Evolutionary conservation across 345 rosid species (phyloP).

Genomic region (Sapria himalayana): DNA sequence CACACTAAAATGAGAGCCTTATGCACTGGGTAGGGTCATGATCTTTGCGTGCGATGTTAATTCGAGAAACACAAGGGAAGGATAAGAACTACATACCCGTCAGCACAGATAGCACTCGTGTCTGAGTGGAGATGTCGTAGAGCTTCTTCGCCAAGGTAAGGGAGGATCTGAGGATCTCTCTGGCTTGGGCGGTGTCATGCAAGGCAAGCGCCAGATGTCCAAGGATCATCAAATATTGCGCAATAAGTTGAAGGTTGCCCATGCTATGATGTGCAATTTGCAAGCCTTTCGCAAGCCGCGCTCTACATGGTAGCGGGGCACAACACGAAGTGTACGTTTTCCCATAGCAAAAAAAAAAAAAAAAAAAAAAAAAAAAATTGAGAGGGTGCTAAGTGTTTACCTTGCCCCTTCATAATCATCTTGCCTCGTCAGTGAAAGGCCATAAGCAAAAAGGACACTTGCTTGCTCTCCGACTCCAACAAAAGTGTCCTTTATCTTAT

Average conservation of each 20-base stretch:
- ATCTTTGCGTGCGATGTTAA: too few relatives aligned
- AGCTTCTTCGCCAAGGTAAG: conserved; percentile 84
- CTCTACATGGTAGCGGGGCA: too few relatives aligned
- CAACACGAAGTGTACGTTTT: too few relatives aligned
- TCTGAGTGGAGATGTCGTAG: conserved; percentile 79
- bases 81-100: conserved; percentile 25
- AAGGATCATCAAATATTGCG: conserved; percentile 78
- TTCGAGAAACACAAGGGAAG: too few relatives aligned
- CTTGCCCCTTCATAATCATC: conserved; percentile 83
- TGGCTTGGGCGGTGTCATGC: conserved; percentile 80
- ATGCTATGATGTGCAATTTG: conserved; percentile 73
- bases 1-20: too few relatives aligned
- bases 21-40: too few relatives aligned
- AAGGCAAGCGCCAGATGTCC: conserved; percentile 83
- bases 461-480: conserved; percentile 86
- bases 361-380: too few relatives aligned
- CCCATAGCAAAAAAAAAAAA: too few relatives aligned
- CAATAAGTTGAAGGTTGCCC: conserved; percentile 94
- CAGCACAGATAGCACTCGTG: conserved; percentile 79
- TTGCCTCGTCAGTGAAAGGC: conserved; percentile 87
- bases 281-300: conserved; percentile 81
- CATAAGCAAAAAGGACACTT: conserved; percentile 76
- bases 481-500: conserved; percentile 57
- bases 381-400: conserved; percentile 24
- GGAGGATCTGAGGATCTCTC: conserved; percentile 84